Conservation (phyloP, 768 basidiomycete genomes). For the Dioszegia hungarica region DNA sequence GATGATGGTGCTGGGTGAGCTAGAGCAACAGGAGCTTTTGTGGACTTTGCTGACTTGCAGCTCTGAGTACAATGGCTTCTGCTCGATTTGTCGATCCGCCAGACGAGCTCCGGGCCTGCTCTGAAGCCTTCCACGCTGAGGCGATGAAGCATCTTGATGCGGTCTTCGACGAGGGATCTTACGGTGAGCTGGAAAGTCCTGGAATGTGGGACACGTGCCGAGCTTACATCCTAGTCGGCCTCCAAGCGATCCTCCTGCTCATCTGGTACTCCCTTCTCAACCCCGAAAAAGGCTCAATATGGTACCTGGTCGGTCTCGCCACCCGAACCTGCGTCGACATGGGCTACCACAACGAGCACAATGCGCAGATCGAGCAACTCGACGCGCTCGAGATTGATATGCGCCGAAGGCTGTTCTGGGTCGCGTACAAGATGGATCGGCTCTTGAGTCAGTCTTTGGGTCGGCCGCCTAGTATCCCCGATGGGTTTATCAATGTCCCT, state of each 20-base stretch:
- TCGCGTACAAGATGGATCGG: constrained; percentile 48
- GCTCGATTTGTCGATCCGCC: constrained; percentile 49
- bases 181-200: constrained; percentile 24
- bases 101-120: constrained; percentile 48
- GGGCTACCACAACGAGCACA: constrained; percentile 49
- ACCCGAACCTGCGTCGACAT: constrained; percentile 48
- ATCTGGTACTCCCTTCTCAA: constrained; percentile 51
- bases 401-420: constrained; percentile 45
- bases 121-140: constrained; percentile 50
- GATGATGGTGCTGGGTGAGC: constrained; percentile 49
- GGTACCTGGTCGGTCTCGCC: constrained; percentile 50
- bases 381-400: constrained; percentile 46
- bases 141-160: constrained; percentile 50
- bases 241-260: constrained; percentile 48
- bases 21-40: background rate
- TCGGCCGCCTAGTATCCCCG: constrained; percentile 48
- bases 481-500: constrained; percentile 49
- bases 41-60: constrained; percentile 18
- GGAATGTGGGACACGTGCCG: no score
- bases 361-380: constrained; percentile 29
- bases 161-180: constrained; percentile 46
- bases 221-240: constrained; percentile 31
- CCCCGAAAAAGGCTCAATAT: constrained; percentile 49
- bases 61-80: constrained; percentile 49
- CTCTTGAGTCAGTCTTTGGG: constrained; percentile 46